A percentile compares a stretch with the other conserved stretches of the same genome.
These are phyloP conservation scores for Exophiala aquamarina DNA, from an alignment of 2,329 filamentous ascomycete genomes.

Conservation along the genomic window DNA sequence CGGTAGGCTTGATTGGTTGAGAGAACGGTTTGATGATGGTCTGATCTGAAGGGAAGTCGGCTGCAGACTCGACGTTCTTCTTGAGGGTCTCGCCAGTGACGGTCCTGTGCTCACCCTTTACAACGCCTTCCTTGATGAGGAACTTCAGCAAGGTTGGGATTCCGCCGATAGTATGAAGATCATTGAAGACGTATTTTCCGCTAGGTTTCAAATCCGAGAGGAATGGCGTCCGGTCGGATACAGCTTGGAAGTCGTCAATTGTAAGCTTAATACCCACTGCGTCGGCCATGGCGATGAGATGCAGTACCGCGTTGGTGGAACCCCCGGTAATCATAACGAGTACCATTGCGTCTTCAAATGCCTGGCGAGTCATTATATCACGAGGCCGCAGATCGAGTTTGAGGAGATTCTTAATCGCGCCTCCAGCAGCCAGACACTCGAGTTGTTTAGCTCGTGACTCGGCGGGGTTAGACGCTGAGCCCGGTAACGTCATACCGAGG, in stretches of 20 bases:
- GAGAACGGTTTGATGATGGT: conserved; percentile 66
- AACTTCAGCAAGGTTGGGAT: conserved; percentile 60
- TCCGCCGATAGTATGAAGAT: conserved; percentile 57
- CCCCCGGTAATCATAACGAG: conserved; percentile 80
- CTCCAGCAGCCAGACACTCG: conserved; percentile 71
- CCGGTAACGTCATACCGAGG: conserved; percentile 76
- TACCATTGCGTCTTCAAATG: conserved; percentile 84
- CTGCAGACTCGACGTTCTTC: conserved; percentile 58
- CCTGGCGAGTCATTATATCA: conserved; percentile 76
- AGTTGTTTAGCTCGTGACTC: conserved; percentile 69
- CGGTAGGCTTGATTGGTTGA: conserved; percentile 69
- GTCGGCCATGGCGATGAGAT: conserved; percentile 81
- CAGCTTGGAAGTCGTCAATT: conserved; percentile 81
- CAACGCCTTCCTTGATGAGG: conserved; percentile 57
- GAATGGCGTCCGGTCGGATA: conserved; percentile 76
- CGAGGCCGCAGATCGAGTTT: conserved; percentile 73
- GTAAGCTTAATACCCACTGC: conserved; percentile 77
- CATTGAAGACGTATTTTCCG: conserved; percentile 62
- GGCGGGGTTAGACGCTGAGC: conserved; percentile 76
- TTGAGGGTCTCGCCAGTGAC: conserved; percentile 60
- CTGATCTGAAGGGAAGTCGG: conserved; percentile 67
- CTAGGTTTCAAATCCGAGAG: conserved; percentile 81
- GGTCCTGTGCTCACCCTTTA: conserved; percentile 61
- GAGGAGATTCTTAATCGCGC: conserved; percentile 72
- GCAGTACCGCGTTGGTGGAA: conserved; percentile 82